A percentile compares a stretch with the other conserved stretches of the same genome.
These are phyloP conservation scores for Xylaria nigripes DNA, from an alignment of 495 filamentous ascomycete species.

Conservation along the genomic window DNA sequence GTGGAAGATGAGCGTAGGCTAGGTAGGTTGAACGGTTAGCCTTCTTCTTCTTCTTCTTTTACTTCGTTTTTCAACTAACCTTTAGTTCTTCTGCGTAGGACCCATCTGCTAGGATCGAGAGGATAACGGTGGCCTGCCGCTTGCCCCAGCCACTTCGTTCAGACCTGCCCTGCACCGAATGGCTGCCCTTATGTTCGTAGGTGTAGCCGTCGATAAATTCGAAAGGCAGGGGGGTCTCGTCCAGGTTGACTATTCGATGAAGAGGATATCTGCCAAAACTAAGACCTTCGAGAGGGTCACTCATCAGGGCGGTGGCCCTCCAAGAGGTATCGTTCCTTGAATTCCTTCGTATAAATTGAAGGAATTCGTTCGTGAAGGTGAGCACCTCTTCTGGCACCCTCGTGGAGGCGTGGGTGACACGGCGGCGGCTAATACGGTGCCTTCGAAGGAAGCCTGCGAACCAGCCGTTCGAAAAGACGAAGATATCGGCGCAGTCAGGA, in stretches of 20 bases:
- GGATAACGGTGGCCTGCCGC: neutral
- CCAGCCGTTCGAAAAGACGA: neutral
- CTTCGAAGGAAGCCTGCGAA: neutral
- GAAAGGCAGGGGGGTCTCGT: neutral
- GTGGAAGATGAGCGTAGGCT: neutral
- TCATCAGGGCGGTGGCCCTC: neutral
- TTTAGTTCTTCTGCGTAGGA: no score
- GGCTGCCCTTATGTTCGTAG: neutral
- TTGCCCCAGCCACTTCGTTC: neutral
- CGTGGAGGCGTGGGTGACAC: neutral
- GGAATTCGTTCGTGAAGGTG: constrained; percentile 30
- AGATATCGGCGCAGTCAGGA: neutral
- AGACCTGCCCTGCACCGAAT: no score
- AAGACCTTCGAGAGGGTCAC: neutral
- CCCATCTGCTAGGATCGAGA: neutral
- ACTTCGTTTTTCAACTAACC: no score
- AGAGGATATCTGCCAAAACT: constrained; percentile 25
- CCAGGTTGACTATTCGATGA: constrained; percentile 20
- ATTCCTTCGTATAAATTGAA: neutral
- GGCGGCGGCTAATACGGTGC: neutral
- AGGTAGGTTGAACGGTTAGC: no score
- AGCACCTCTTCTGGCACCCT: neutral
- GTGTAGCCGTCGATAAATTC: neutral
- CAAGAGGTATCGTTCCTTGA: neutral
- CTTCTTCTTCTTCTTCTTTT: no score